Base-by-base conservation (phyloP, 2,329 filamentous ascomycete genomes). In the Zymoseptoria brevis region DNA sequence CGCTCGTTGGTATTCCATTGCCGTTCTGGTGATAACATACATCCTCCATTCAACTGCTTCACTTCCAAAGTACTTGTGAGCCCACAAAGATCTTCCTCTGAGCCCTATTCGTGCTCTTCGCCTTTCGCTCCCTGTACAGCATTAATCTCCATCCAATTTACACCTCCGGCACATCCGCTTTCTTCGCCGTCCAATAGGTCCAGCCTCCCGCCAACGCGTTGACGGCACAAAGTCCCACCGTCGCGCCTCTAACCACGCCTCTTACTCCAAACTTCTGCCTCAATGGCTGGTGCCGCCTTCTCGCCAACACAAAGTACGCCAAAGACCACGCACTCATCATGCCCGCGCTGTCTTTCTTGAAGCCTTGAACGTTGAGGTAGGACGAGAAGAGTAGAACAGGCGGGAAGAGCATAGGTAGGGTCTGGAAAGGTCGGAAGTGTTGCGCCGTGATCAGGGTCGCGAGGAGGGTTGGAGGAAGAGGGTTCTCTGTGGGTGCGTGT, bases 371-470 rank as follows among this genome's bases (percentile, higher is more conserved):
- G 69, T 87, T 88, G 51, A 87, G 75, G 68, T 88, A 88, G 59
- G 82, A 82, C 55, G 81, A 81, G 74, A 87, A 86, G 60, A 88
- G 78, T 2, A 88, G 77, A 58, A 86, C 75, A 1, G 85, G 85
- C 4, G 85, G 81, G 70, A 88, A 88, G 63, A 86, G 73, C 80
- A 88, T 85, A 3, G 86, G 86, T 0, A 88, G 76, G 6, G 78
- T 69, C 69, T 86, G 84, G 72, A 86, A 84, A 7, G 86, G 86
- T n/a, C 83, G 83, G 50, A 81, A 76, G 75, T 87, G 83, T 67
- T 87, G 83, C 9, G 85, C 83, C 49, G 84, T 81, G 65, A 88
- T 81, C 50, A 88, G 76, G 8, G 85, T 86, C 59, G 86, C 86
- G 50, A 87, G 80, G 11, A 86, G 73, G 9, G 82, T 85, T 22